phyloP scores from a whole-genome alignment of 2,329 filamentous ascomycete species.

The Sporothrix pallida region DNA sequence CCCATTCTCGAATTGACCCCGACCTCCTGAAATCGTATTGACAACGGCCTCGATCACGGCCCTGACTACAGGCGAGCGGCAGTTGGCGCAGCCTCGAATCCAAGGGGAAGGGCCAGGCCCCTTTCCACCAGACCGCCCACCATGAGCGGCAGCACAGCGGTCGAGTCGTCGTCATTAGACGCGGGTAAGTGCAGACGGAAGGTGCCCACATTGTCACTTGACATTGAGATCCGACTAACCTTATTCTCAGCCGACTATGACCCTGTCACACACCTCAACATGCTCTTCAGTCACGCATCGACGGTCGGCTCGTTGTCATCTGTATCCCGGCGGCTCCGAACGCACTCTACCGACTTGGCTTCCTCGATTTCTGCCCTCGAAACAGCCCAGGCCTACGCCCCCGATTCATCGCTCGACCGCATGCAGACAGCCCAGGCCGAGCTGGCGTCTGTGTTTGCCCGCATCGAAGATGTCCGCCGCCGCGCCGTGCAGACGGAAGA shows the following conservation, averaged over 20 bases:
- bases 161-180: slow-evolving; percentile 38
- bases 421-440: slow-evolving; percentile 92
- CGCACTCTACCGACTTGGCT: slow-evolving; percentile 82
- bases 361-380: slow-evolving; percentile 74
- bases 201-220: no score
- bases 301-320: slow-evolving; percentile 76
- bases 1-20: neutral
- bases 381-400: slow-evolving; percentile 80
- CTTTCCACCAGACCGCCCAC: slow-evolving; percentile 10
- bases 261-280: slow-evolving; percentile 89
- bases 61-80: slow-evolving; percentile 15
- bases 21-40: neutral
- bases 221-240: neutral
- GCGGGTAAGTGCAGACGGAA: slow-evolving; percentile 34
- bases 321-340: slow-evolving; percentile 74
- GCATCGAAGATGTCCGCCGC: slow-evolving; percentile 90
- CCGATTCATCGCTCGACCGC: slow-evolving; percentile 84
- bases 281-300: slow-evolving; percentile 88
- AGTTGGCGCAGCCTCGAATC: slow-evolving; percentile 15
- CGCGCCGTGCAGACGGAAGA: slow-evolving; percentile 91
- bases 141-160: slow-evolving; percentile 35
- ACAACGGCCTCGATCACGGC: neutral
- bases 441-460: slow-evolving; percentile 86
- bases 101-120: slow-evolving; percentile 14
- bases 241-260: slow-evolving; percentile 48